A percentile compares a stretch with the other conserved stretches of the same genome.
Conservation (phyloP, 192 early-diverging fungal genomes). For the Umbelopsis sp. region DNA sequence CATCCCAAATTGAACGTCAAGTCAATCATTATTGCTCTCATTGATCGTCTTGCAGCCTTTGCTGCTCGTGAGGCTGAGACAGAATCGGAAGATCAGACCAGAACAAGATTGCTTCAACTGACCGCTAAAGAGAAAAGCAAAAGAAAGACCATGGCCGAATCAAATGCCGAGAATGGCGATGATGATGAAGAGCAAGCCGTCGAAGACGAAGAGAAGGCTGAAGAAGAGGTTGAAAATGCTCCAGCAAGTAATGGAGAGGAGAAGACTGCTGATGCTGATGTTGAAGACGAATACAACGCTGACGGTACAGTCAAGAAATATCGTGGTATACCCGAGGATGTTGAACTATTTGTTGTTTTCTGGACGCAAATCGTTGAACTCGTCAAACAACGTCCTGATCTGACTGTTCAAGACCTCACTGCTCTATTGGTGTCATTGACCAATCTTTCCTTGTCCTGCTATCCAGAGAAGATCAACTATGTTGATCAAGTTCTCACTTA, state of each 20-base stretch:
- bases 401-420: conserved; percentile 90
- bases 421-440: conserved; percentile 86
- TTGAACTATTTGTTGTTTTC: conserved; percentile 94
- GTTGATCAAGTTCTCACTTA: conserved; percentile 92
- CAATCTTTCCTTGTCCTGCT: conserved; percentile 90
- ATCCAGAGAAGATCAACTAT: conserved; percentile 84
- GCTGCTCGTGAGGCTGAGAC: conserved; percentile 78
- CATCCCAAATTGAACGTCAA: conserved; percentile 96
- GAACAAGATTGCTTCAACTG: conserved; percentile 23
- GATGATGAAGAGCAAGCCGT: conserved; percentile 29
- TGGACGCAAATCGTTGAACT: conserved; percentile 95
- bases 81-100: conserved; percentile 47
- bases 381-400: conserved; percentile 89
- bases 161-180: conserved; percentile 15
- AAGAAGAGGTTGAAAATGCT: conserved; percentile 26
- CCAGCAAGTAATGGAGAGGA: conserved; percentile 34
- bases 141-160: conserved; percentile 1
- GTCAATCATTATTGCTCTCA: conserved; percentile 92
- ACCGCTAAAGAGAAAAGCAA: conserved; percentile 32
- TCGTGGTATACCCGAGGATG: conserved; percentile 84
- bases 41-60: conserved; percentile 93
- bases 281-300: conserved; percentile 30
- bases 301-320: conserved; percentile 48
- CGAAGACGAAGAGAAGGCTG: conserved; percentile 19
- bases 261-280: conserved; percentile 29